Evolutionary conservation across 2,329 filamentous ascomycete genomes (phyloP).

Genomic region (Fusarium brachygibbosum): DNA sequence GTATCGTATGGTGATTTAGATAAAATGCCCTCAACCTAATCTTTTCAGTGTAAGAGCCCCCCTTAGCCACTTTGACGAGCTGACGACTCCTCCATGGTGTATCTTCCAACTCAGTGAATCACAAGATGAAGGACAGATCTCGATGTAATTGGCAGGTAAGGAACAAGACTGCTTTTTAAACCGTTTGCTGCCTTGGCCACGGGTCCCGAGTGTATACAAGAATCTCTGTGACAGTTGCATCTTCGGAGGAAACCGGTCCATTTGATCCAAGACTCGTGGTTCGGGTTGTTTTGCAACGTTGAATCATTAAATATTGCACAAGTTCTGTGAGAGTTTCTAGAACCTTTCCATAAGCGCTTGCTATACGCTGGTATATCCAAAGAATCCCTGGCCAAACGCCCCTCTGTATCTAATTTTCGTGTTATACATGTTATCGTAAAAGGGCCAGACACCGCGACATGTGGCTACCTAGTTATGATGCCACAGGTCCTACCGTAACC

Average conservation of each 20-base stretch:
- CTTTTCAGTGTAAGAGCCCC: not conserved
- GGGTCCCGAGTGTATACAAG: slow-evolving; percentile 12
- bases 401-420: slow-evolving; percentile 8
- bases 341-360: slow-evolving; percentile 21
- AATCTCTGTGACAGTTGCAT: slow-evolving; percentile 12
- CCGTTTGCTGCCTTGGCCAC: slow-evolving; percentile 13
- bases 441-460: slow-evolving; percentile 7
- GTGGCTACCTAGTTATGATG: slow-evolving; percentile 35
- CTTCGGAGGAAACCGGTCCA: slow-evolving; percentile 26
- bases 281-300: slow-evolving; percentile 12
- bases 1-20: not conserved
- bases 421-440: slow-evolving; percentile 36
- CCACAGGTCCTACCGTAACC: slow-evolving; percentile 68
- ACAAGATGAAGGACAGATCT: slow-evolving; percentile 28
- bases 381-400: slow-evolving; percentile 20
- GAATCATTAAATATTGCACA: slow-evolving; percentile 13
- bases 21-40: not conserved
- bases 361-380: slow-evolving; percentile 5
- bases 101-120: slow-evolving; percentile 25
- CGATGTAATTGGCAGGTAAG: slow-evolving; percentile 9
- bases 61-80: slow-evolving; percentile 2
- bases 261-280: slow-evolving; percentile 12
- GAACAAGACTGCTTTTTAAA: not conserved
- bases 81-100: slow-evolving; percentile 17
- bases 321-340: slow-evolving; percentile 18